Evolutionary conservation across 192 early-diverging fungal species (phyloP).

Genomic region (Pecoramyces ruminantium): DNA sequence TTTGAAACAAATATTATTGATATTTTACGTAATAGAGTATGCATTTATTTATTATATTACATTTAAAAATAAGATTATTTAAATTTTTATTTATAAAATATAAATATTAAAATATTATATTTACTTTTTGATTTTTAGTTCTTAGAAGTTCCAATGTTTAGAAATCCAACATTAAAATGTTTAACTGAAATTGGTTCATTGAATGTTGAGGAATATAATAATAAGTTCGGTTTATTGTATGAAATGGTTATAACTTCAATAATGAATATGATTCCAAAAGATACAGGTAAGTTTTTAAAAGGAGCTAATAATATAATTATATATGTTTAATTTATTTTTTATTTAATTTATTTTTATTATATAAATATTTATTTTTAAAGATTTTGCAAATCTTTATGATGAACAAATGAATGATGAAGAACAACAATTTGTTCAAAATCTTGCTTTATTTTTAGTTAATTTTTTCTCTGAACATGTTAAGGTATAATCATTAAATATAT

Average conservation of each 20-base stretch:
- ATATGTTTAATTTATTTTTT: neutral
- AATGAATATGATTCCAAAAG: conserved; percentile 46
- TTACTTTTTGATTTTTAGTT: no score
- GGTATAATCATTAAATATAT: no score
- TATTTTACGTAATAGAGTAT: conserved; percentile 60
- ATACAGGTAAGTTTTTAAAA: conserved; percentile 32
- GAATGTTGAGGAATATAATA: conserved; percentile 64
- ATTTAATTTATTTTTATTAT: no score
- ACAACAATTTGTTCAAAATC: conserved; percentile 91
- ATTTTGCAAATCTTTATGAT: conserved; percentile 60
- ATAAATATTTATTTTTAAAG: conserved; percentile 15
- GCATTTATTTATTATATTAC: neutral
- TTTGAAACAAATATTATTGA: conserved; percentile 89
- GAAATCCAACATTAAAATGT: conserved; percentile 89
- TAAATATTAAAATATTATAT: no score
- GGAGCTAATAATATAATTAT: no score
- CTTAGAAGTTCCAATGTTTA: conserved; percentile 66
- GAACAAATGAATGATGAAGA: conserved; percentile 72
- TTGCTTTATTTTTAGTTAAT: conserved; percentile 78
- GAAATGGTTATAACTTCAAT: conserved; percentile 57
- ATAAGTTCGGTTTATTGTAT: conserved; percentile 77
- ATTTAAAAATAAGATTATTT: neutral
- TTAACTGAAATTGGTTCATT: conserved; percentile 92
- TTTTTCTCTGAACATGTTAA: conserved; percentile 73
- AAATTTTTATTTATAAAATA: conserved; percentile 2